A percentile compares a stretch with the other conserved stretches of the same genome.
phyloP scores from a whole-genome alignment of 805 yeast species.

The Danielozyma ontarioensis region DNA sequence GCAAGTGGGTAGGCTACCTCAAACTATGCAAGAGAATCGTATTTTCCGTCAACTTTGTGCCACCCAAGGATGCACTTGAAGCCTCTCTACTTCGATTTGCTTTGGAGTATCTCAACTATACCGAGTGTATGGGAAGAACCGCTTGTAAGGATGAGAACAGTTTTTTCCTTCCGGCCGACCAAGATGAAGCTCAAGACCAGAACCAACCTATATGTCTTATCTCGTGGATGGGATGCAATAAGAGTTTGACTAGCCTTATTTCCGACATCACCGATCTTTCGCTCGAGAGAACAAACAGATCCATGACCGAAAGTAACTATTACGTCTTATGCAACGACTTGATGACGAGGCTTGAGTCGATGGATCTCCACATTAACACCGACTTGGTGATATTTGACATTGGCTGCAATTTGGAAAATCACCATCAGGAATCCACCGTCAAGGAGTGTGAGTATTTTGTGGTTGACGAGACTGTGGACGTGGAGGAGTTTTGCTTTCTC shows the following conservation, averaged over 20 bases:
- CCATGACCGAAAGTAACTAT: constrained; percentile 11
- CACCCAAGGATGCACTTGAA: constrained; percentile 16
- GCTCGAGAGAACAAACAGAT: constrained; percentile 15
- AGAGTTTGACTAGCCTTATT: constrained; percentile 16
- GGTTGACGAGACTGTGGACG: constrained; percentile 1
- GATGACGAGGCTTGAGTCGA: constrained; percentile 8
- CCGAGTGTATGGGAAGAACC: constrained; percentile 23
- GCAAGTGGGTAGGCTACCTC: constrained; percentile 17
- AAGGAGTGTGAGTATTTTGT: not conserved
- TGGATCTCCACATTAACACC: constrained; percentile 7
- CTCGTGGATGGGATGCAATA: constrained; percentile 31
- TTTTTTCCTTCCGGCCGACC: constrained; percentile 14
- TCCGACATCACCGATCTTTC: constrained; percentile 30
- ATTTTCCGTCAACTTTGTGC: constrained; percentile 9
- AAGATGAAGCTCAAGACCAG: constrained; percentile 5
- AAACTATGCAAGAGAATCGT: constrained; percentile 13
- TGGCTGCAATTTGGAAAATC: constrained; percentile 1
- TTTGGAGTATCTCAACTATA: constrained; percentile 20
- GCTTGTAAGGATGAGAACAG: constrained; percentile 22
- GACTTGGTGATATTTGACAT: constrained; percentile 5
- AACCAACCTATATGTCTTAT: too few relatives aligned
- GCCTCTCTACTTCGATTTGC: constrained; percentile 14
- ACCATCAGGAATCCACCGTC: not conserved
- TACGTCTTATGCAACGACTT: constrained; percentile 10
- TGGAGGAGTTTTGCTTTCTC: constrained; percentile 21